These are phyloP conservation scores for Ceratocystis ficicola DNA, from an alignment of 2,329 filamentous ascomycete species.

Conservation along the genomic window DNA sequence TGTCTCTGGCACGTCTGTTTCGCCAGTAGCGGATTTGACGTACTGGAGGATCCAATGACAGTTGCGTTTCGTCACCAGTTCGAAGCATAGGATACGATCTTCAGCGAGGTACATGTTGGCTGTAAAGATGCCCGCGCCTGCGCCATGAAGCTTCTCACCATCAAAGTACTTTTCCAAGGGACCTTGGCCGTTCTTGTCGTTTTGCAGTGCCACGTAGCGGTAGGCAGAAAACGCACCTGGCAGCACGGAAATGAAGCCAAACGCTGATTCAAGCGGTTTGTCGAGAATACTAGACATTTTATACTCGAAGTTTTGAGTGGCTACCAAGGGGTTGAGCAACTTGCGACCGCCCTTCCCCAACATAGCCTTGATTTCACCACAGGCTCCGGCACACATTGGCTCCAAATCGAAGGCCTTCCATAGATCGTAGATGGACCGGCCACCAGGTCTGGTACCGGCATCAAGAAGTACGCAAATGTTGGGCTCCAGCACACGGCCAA, in stretches of 20 bases:
- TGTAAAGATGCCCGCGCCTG: conserved; percentile 87
- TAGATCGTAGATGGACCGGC: conserved; percentile 89
- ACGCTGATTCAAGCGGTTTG: conserved; percentile 92
- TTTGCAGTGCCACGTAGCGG: conserved; percentile 84
- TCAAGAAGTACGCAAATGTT: conserved; percentile 96
- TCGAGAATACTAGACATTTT: conserved; percentile 99
- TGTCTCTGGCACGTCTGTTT: conserved; percentile 90
- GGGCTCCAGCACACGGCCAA: conserved; percentile 80
- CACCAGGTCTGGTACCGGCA: conserved; percentile 87
- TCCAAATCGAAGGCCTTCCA: conserved; percentile 98
- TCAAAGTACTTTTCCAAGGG: conserved; percentile 94
- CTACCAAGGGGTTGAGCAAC: conserved; percentile 83
- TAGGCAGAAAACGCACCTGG: conserved; percentile 98
- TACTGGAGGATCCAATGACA: conserved; percentile 97
- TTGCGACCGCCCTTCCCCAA: conserved; percentile 72
- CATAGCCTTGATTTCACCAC: conserved; percentile 99
- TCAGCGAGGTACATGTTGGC: conserved; percentile 99
- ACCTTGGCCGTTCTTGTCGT: conserved; percentile 87
- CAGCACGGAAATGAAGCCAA: conserved; percentile 93
- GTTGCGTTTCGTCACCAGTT: conserved; percentile 92
- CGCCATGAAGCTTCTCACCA: conserved; percentile 89
- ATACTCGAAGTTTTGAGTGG: conserved; percentile 98
- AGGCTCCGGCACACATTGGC: conserved; percentile 93
- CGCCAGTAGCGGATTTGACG: conserved; percentile 91
- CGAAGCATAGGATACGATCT: conserved; percentile 97